These are phyloP conservation scores for Mucor circinelloides DNA, from an alignment of 371 early-diverging fungal species.

Conservation along the genomic window DNA sequence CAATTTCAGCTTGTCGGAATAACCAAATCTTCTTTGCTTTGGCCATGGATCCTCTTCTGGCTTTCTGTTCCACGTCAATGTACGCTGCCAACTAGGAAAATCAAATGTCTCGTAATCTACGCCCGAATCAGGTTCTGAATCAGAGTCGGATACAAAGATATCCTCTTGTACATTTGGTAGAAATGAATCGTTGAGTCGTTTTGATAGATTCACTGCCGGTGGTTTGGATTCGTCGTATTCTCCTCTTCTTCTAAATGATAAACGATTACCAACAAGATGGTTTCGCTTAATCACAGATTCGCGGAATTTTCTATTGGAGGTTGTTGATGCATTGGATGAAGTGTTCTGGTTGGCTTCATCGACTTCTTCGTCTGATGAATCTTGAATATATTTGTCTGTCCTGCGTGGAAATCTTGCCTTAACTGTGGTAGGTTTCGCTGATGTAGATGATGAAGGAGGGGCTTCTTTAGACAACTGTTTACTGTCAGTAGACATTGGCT, in stretches of 20 bases:
- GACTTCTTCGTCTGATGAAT: not conserved
- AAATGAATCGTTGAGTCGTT: conserved; percentile 3
- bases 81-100: conserved; percentile 18
- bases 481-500: not conserved
- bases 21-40: conserved; percentile 15
- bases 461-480: not conserved
- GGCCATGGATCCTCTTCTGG: conserved; percentile 12
- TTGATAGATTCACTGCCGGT: not conserved
- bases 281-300: not conserved
- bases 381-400: not conserved
- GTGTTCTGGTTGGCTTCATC: not conserved
- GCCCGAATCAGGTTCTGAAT: conserved; percentile 26
- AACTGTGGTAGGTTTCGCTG: not conserved
- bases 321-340: too few species aligned
- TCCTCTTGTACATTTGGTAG: conserved; percentile 14
- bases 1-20: conserved; percentile 22
- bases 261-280: conserved; percentile 10
- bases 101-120: conserved; percentile 12
- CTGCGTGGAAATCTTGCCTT: not conserved
- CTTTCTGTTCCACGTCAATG: not conserved
- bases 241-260: conserved; percentile 3
- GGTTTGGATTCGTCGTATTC: not conserved
- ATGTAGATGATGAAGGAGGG: not conserved
- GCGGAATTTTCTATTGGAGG: not conserved
- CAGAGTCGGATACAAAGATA: conserved; percentile 27